Percentiles rank a stretch among this genome's conserved stretches.
phyloP scores from a whole-genome alignment of 345 rosid genomes.

The Camelina neglecta region DNA sequence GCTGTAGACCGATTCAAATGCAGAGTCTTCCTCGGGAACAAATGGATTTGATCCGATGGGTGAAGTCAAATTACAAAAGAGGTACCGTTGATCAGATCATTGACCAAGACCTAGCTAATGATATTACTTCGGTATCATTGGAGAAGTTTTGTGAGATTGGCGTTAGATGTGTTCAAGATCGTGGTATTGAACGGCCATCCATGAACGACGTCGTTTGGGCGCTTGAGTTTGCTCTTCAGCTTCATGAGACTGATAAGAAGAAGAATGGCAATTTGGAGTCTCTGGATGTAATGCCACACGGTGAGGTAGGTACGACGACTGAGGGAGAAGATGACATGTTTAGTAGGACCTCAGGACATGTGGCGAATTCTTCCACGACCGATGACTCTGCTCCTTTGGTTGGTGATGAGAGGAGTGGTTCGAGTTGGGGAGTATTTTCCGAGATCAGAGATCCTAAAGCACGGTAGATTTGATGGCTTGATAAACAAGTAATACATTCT shows the following conservation, averaged over 20 bases:
- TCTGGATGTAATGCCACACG: constrained; percentile 6
- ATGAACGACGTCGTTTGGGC: constrained; percentile 54
- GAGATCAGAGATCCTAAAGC: constrained; percentile 39
- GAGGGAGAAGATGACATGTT: constrained; percentile 31
- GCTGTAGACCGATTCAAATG: constrained; percentile 52
- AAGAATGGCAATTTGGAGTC: constrained; percentile 7
- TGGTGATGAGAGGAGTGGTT: constrained; percentile 19
- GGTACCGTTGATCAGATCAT: constrained; percentile 49
- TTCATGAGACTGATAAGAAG: constrained; percentile 30
- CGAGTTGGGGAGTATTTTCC: constrained; percentile 39
- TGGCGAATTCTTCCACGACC: constrained; percentile 17
- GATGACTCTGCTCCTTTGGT: constrained; percentile 1
- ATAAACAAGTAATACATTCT: not conserved
- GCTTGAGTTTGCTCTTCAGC: constrained; percentile 48
- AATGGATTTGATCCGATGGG: constrained; percentile 52
- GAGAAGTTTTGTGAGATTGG: constrained; percentile 54
- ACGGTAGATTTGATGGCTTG: constrained; percentile 10
- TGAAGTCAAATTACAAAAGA: constrained; percentile 34
- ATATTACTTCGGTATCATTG: constrained; percentile 45
- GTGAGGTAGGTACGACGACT: constrained; percentile 18
- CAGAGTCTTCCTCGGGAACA: constrained; percentile 39
- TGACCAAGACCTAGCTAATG: constrained; percentile 46
- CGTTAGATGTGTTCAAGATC: constrained; percentile 44
- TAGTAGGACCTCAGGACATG: constrained; percentile 24
- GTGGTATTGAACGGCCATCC: constrained; percentile 45